Evolutionary conservation across 176 grass and related monocot genomes (phyloP), one percentile per base, ranked within the genome.

Genomic region (Oryza rufipogon): DNA sequence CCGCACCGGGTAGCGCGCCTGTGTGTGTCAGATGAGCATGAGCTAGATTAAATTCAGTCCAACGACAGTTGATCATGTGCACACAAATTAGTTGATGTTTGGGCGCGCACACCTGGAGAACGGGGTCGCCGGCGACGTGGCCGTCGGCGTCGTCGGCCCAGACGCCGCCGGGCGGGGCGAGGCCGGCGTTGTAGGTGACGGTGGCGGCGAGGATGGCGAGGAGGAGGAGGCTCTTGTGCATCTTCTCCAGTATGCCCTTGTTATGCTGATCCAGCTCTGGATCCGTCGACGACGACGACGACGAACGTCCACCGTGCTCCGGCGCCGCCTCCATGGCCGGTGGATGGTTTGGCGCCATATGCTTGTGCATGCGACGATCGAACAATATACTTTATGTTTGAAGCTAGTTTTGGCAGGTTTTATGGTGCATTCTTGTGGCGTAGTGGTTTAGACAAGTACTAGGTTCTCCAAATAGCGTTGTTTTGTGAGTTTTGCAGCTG

Each of bases 181-280:
- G 17, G 45, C 61, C 83, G 67, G 61, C 49, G 11, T 70, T 46
- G 74, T 89, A 89, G 13, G 77, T 61, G 11, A 89, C 54, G 9
- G 71, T 80, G 33, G 87, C 82, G 13, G 76, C 77, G 46, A 86
- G 77, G 26, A 85, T 80, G 17, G 82, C 82, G 10, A 86, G 70
- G 3, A 89, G 74, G 42, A 89, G 83, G 45, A 89, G 74, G 68
- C 15, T 72, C 26, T 73, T 80, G 56, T 73, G 86, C 86, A 84
- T 83, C 14, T 67, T 28, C 63, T 83, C 66, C 2, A 83, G 52
- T 22, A 78, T 8, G n/a, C 76, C 76, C 76, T 77, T 77, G 54
- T 38, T 23, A 3, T n/a, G 38, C 34, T 38, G 36, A 38, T 26
- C n/a, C n/a, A 7, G 54, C 54, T 60, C 19, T 8, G 9, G 6